A percentile compares a stretch with the other conserved stretches of the same genome.
phyloP scores from a whole-genome alignment of 2,329 filamentous ascomycete genomes.

The Coccinonectria pachysandricola region DNA sequence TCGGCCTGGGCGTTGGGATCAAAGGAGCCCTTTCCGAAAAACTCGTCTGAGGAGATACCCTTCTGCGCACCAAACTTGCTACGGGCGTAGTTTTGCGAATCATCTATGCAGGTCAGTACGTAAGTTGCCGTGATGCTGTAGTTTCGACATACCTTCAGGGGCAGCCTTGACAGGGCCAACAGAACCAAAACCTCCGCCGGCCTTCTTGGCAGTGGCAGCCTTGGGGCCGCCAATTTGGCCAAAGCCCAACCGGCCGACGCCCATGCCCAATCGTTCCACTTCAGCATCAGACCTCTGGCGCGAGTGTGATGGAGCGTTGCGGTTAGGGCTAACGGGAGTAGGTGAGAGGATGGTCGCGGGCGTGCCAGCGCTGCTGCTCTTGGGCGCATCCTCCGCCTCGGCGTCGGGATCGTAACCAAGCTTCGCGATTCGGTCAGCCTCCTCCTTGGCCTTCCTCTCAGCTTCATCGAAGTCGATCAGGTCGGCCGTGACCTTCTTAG shows the following conservation, averaged over 20 bases:
- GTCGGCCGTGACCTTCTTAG: constrained; percentile 76
- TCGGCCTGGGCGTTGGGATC: constrained; percentile 73
- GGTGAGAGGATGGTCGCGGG: constrained; percentile 59
- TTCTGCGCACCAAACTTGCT: constrained; percentile 87
- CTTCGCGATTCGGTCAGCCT: constrained; percentile 91
- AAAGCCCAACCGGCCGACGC: constrained; percentile 74
- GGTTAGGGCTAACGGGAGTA: constrained; percentile 60
- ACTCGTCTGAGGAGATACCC: constrained; percentile 95
- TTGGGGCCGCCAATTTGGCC: constrained; percentile 66
- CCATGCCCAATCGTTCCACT: constrained; percentile 83
- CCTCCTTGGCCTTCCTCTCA: constrained; percentile 93
- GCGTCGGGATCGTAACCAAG: constrained; percentile 91
- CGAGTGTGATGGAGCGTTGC: constrained; percentile 44
- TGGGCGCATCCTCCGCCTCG: constrained; percentile 49
- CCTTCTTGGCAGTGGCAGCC: constrained; percentile 53
- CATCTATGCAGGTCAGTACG: constrained; percentile 40
- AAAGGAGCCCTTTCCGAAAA: constrained; percentile 84
- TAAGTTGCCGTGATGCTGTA: constrained; percentile 9
- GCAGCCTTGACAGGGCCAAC: constrained; percentile 64
- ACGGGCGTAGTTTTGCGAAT: constrained; percentile 74
- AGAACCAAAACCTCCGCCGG: constrained; percentile 78
- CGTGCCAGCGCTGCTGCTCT: constrained; percentile 36
- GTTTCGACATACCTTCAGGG: constrained; percentile 56
- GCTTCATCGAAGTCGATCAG: constrained; percentile 94
- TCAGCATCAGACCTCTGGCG: constrained; percentile 62